These are phyloP conservation scores for Dioscorea alata DNA, from an alignment of 106 monocot species.

Conservation along the genomic window DNA sequence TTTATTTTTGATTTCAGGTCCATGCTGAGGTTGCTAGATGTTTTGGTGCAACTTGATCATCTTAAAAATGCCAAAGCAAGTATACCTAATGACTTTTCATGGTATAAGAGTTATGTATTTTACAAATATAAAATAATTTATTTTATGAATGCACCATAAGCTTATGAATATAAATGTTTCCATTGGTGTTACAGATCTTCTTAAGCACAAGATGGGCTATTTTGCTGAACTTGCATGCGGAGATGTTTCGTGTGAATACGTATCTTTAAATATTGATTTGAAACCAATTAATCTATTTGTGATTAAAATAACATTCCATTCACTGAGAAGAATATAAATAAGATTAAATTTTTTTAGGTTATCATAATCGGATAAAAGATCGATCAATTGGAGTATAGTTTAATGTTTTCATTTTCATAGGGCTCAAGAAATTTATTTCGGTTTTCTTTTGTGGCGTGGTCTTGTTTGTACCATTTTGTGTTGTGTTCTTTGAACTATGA, in stretches of 20 bases:
- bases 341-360: no score
- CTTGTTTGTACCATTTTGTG: no score
- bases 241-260: conserved; percentile 96
- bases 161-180: background rate
- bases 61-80: conserved; percentile 99
- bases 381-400: no score
- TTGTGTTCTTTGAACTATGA: no score
- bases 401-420: no score
- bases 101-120: conserved; percentile 84
- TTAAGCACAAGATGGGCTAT: conserved; percentile 99
- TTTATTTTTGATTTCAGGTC: conserved; percentile 44
- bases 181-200: conserved; percentile 66
- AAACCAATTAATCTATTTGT: no score
- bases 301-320: no score
- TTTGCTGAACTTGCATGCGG: conserved; percentile 91
- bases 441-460: no score
- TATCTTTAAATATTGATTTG: conserved; percentile 62
- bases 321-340: no score
- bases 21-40: conserved; percentile 93
- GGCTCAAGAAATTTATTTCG: no score
- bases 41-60: conserved; percentile 96
- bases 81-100: conserved; percentile 99
- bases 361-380: no score
- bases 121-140: background rate
- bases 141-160: background rate